phyloP scores from a whole-genome alignment of 2,329 filamentous ascomycete species.

The Didymella sp. region DNA sequence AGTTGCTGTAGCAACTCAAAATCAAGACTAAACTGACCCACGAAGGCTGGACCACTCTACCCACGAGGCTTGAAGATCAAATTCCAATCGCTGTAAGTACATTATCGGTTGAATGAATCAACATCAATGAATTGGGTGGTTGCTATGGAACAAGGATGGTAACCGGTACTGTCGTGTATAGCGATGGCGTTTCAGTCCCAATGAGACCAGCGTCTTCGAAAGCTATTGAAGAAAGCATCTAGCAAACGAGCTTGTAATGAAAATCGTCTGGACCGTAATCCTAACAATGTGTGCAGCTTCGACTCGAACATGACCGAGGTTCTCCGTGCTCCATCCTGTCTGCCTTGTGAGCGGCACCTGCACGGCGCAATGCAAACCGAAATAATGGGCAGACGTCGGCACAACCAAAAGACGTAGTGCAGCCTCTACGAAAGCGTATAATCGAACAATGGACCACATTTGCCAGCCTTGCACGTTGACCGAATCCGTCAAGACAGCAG shows the following conservation, averaged over 20 bases:
- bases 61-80: slow-evolving; percentile 30
- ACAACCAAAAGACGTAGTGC: not conserved
- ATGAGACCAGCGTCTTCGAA: not conserved
- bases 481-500: not conserved
- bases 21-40: not conserved
- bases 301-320: not conserved
- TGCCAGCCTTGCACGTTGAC: not conserved
- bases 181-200: slow-evolving; percentile 1
- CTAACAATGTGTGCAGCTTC: not conserved
- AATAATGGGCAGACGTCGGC: not conserved
- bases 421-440: not conserved
- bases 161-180: not conserved
- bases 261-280: not conserved
- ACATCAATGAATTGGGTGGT: not conserved
- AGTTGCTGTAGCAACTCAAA: not conserved
- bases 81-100: slow-evolving; percentile 21
- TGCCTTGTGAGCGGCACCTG: not conserved
- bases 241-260: not conserved
- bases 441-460: not conserved
- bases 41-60: slow-evolving; percentile 28
- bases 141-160: not conserved
- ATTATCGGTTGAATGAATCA: not conserved
- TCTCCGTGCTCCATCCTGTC: not conserved
- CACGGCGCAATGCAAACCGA: not conserved
- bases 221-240: not conserved